Evolutionary conservation across 352 stramenopile genomes (phyloP), one percentile per base, ranked within the genome.

Genomic region (Phytophthora uliginosa): DNA sequence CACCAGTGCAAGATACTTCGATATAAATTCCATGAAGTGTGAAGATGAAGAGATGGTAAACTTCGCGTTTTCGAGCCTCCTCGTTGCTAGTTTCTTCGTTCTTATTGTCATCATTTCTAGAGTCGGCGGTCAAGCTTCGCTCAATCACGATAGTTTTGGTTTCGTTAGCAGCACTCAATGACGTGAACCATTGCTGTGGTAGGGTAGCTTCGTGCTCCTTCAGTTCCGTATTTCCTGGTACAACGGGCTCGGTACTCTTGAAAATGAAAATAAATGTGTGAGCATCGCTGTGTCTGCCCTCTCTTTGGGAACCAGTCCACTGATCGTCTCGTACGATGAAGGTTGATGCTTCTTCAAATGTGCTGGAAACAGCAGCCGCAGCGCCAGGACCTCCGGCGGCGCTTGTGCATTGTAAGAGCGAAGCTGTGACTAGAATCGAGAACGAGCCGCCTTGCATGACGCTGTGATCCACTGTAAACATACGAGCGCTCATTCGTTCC

Each of bases 211-310:
- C 50, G 5, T 66, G 60, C 9, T 69, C 33, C 24, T 73, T 67
- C 17, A 66, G 59, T 2, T 28, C 63, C 58, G n/a, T 24, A 36
- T 61, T 52, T n/a, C 12, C 33, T 31, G 36, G 2, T 56, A n/a
- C 15, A 5, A n/a, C 42, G 31, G 36, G 36, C 4, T 17, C 40
- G 13, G 40, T n/a, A 36, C 22, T 74, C 58, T 74, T 79, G 6
- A 89, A 52, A 28, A 90, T 54, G 34, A 90, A 89, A 12, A 90
- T 64, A 31, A 88, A 88, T 22, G 83, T 85, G 42, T 89, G 72
- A 12, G 60, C 59, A 18, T 71, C 17, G 26, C 8, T 9, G 4
- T 38, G 47, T 38, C 9, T 69, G 10, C 22, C 18, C 0, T 66
- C 40, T 13, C 50, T 28, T 54, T 62, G 20, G 17, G 34, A 8